Evolutionary conservation across 176 grass and related monocot genomes (phyloP).

Genomic region (Rhynchospora pubera): DNA sequence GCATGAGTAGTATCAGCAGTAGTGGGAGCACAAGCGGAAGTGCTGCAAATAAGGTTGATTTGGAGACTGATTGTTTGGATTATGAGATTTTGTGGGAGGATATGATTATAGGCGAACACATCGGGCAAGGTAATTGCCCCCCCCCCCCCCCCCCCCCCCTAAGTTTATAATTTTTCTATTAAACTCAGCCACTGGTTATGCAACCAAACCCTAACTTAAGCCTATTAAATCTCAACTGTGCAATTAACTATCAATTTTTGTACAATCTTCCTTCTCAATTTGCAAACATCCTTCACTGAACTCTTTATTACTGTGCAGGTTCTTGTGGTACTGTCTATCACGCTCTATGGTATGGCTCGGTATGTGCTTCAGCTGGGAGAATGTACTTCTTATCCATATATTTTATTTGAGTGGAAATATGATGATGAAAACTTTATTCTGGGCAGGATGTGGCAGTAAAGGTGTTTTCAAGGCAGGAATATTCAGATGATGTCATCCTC

Average conservation of each 20-base stretch:
- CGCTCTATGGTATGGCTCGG: slow-evolving; percentile 98
- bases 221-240: background rate
- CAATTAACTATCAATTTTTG: background rate
- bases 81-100: slow-evolving; percentile 99
- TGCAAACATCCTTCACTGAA: background rate
- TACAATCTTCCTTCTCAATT: background rate
- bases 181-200: background rate
- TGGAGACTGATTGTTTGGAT: slow-evolving; percentile 87
- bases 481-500: slow-evolving; percentile 89
- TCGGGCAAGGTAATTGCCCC: slow-evolving; percentile 67
- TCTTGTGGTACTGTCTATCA: slow-evolving; percentile 98
- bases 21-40: slow-evolving; percentile 71
- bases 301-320: slow-evolving; percentile 41
- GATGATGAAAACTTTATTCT: slow-evolving; percentile 22
- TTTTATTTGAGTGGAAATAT: background rate
- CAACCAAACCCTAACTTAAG: background rate
- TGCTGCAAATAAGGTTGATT: slow-evolving; percentile 79
- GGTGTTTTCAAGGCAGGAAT: slow-evolving; percentile 97
- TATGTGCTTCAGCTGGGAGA: slow-evolving; percentile 43
- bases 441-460: slow-evolving; percentile 95
- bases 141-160: too few species aligned
- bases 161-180: slow-evolving; percentile 21
- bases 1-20: slow-evolving; percentile 92
- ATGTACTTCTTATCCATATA: background rate
- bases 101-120: slow-evolving; percentile 82